Evolutionary conservation across 352 stramenopile species (phyloP).

Genomic region (Phytopythium boreale): DNA sequence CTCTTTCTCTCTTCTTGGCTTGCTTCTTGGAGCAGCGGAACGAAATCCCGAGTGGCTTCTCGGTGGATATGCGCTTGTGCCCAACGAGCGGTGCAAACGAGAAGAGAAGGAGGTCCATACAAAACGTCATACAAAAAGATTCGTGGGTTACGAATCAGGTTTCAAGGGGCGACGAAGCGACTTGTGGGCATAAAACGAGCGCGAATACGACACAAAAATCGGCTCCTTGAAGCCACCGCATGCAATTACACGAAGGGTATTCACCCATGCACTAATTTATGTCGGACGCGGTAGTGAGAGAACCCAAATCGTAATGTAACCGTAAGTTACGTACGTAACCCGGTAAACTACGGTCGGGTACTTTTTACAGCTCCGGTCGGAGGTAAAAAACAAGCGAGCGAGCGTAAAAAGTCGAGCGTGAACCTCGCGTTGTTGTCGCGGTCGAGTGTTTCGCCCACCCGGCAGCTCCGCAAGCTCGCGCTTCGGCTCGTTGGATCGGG

Average conservation of each 20-base stretch:
- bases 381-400: too few species aligned
- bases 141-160: constrained; percentile 4
- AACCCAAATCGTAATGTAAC: too few species aligned
- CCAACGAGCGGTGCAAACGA: background rate
- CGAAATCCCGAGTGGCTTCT: constrained; percentile 2
- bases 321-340: background rate
- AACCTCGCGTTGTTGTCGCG: too few species aligned
- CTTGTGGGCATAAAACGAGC: too few species aligned
- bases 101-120: background rate
- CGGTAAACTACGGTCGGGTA: too few species aligned
- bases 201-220: background rate
- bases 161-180: background rate
- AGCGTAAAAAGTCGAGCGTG: too few species aligned
- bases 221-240: background rate
- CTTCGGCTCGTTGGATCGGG: constrained; percentile 1
- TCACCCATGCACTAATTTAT: too few species aligned
- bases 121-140: constrained; percentile 1
- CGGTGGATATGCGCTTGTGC: too few species aligned
- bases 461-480: background rate
- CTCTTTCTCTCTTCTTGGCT: background rate
- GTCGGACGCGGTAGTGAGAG: too few species aligned
- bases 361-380: too few species aligned
- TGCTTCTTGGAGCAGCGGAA: background rate
- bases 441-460: too few species aligned
- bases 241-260: too few species aligned